Conservation (phyloP, 1,139 yeast genomes). For the Sugiyamaella xylanicola region DNA sequence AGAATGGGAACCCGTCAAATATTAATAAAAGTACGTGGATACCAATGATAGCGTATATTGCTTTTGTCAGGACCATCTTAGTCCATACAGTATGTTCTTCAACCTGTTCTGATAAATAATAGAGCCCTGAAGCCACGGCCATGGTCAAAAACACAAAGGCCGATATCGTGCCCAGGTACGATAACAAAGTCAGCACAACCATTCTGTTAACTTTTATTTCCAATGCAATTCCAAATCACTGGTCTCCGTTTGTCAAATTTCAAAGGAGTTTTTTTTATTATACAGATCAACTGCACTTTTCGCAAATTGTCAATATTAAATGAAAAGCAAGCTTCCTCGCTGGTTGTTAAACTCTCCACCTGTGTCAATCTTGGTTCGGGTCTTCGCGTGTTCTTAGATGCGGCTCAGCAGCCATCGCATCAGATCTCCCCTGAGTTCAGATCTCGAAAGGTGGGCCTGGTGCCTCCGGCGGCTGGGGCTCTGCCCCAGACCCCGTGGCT, state of each 20-base stretch:
- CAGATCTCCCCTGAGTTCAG: no score
- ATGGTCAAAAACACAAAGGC: constrained; percentile 77
- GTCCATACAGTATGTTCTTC: constrained; percentile 93
- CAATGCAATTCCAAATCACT: background rate
- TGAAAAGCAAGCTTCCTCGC: no score
- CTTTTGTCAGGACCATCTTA: constrained; percentile 61
- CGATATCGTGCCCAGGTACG: constrained; percentile 68
- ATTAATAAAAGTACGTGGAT: constrained; percentile 59
- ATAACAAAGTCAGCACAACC: constrained; percentile 50
- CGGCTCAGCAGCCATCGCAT: no score
- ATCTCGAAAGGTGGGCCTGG: no score
- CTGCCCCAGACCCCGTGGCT: no score
- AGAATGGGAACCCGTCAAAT: constrained; percentile 78
- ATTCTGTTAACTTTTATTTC: constrained; percentile 1
- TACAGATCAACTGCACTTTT: no score
- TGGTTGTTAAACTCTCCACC: no score
- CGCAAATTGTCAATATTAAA: no score
- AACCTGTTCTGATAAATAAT: constrained; percentile 86
- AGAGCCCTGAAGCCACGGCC: constrained; percentile 80
- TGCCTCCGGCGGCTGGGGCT: no score
- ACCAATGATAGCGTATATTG: constrained; percentile 62
- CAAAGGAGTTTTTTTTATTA: no score
- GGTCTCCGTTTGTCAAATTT: no score
- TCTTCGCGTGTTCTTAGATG: background rate
- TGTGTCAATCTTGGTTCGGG: no score